Base-by-base conservation (phyloP, 2,329 filamentous ascomycete species). In the Chrysoporthe deuterocubensis region DNA sequence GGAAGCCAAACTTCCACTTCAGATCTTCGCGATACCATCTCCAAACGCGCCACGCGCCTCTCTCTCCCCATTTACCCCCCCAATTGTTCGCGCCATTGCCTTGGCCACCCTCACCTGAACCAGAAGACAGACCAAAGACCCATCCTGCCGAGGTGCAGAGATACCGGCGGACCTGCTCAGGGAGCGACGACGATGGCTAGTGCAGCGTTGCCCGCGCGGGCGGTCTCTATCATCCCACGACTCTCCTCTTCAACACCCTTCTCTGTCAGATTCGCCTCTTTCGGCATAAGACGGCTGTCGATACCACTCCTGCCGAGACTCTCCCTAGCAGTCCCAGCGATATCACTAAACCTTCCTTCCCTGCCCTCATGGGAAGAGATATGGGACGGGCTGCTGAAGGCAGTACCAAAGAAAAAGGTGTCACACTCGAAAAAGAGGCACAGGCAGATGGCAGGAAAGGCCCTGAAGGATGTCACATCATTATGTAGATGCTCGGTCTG, bases 351-450 rank as follows among this genome's bases (percentile, higher is more conserved):
- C 67, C 74, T 87, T 13, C 84, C 83, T 9, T 87, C 83, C 62
- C 83, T 94, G 63, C 90, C 92, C 6, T 86, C 86, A 5, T 81
- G 97, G 32, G 89, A 88, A 66, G 92, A 92, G 71, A 89, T 99
- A 75, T 98, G 95, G 95, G 95, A 97, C 73, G 94, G 92, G 6
- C 87, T 99, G 58, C 85, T 99, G 73, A 90, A 90, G 72, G 96
- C 96, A 1, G 96, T 98, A 18, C 96, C 96, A 5, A 99, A 99
- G 87, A 98, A 97, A 84, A 99, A 98, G 87, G 96, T 94, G 44
- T 97, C 95, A 54, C 93, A 99, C 80, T 93, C 93, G 84, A 97
- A 96, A 84, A 97, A 94, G 85, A 88, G 96, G 74, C 90, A 94
- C 77, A 89, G 96, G 75, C 94, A 97, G 77, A 92, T 98, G 90